Base-by-base conservation (phyloP, 148 eudicot genomes). In the Oxyria digyna region DNA sequence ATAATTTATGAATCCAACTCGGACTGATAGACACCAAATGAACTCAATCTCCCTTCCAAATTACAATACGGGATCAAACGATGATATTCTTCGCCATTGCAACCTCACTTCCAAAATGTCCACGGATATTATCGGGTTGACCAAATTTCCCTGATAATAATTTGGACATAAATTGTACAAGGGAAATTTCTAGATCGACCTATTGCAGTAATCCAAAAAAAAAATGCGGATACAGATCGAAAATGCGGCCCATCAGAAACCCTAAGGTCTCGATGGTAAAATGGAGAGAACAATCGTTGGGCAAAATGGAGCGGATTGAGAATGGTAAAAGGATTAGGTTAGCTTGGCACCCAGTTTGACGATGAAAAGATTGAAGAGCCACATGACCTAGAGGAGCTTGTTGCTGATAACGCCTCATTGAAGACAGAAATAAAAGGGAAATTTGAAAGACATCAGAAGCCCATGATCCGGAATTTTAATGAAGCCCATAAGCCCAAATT, bases 1-100 rank as follows among this genome's bases (percentile, higher is more conserved):
- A 79, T 35, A 88, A 78, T 77, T 94, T 91, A 67, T 70, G 74
- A 71, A 94, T 91, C 97, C 97, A 94, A 52, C 43, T 71, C 63
- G 99, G 99, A 74, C 91, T 81, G n/a, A n/a, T n/a, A n/a, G n/a
- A n/a, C n/a, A 8, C 64, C 35, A 57, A 29, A 57, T 57, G 64
- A 57, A 57, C 37, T 8, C 8, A 57, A 29, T 57, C 35, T 8
- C 64, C 33, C 27, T 57, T 13, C 35, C 8, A 57, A 52, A 52
- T 10, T 46, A 46, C 21, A n/a, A 23, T 46, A 17, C 29, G 23
- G 0, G 29, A 13, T 10, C 8, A n/a, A 52, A 46, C 9, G 23
- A 46, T n/a, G 0, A 46, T 9, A 43, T 46, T 46, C 52, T 46
- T 46, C 23, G 52, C 59, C 59, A 50, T 1, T 6, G 35, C 63